Evolutionary conservation across 345 rosid genomes (phyloP).

Genomic region (Eucalyptus shirleyi): DNA sequence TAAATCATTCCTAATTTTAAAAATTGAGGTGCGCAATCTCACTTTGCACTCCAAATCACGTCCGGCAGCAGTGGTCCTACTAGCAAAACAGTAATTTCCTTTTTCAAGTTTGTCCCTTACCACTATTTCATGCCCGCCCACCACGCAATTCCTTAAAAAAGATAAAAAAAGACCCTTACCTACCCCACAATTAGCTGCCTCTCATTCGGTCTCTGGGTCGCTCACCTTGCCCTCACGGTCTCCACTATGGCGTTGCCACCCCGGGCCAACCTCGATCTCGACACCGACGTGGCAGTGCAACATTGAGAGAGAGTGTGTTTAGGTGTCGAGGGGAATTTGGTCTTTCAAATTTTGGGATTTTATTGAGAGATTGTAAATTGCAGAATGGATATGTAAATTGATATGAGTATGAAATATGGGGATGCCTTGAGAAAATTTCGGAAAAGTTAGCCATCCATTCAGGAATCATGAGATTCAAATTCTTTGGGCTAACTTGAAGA

Average conservation of each 20-base stretch:
- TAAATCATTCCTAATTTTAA: background rate
- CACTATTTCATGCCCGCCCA: background rate
- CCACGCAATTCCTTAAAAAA: background rate
- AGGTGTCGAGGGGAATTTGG: background rate
- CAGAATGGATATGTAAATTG: background rate
- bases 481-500: background rate
- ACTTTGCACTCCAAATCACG: background rate
- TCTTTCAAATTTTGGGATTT: background rate
- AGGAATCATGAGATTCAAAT: background rate
- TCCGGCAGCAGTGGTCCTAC: background rate
- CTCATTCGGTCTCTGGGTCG: background rate
- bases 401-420: background rate
- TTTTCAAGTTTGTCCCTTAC: background rate
- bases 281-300: background rate
- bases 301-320: background rate
- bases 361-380: background rate
- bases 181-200: background rate
- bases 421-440: background rate
- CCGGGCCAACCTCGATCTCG: background rate
- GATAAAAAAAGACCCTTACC: background rate
- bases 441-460: background rate
- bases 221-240: background rate
- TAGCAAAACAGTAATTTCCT: background rate
- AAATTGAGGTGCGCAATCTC: background rate
- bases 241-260: background rate